Conservation (phyloP, 2,329 filamentous ascomycete genomes). For the Venturia pyrina region DNA sequence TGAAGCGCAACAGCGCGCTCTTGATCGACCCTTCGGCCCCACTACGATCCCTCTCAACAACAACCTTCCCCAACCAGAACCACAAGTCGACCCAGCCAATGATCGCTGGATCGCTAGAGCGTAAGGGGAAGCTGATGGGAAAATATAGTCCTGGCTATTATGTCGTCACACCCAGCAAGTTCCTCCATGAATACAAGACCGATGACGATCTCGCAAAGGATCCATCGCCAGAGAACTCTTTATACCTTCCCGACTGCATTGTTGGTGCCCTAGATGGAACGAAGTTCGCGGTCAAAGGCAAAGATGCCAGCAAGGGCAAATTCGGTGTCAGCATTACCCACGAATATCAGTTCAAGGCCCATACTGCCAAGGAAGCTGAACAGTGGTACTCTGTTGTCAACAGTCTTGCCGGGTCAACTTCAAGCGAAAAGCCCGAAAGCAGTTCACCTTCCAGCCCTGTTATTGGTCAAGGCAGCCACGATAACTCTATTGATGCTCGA, state of each 20-base stretch:
- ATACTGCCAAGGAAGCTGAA: slow-evolving; percentile 66
- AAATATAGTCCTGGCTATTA: slow-evolving; percentile 77
- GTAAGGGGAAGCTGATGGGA: slow-evolving; percentile 81
- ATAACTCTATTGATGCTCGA: neutral
- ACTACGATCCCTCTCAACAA: slow-evolving; percentile 60
- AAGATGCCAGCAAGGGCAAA: slow-evolving; percentile 70
- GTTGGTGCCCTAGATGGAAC: slow-evolving; percentile 62
- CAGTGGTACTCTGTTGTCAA: slow-evolving; percentile 75
- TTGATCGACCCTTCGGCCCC: slow-evolving; percentile 70
- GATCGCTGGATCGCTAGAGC: slow-evolving; percentile 80
- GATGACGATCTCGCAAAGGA: slow-evolving; percentile 66
- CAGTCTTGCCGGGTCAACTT: slow-evolving; percentile 43
- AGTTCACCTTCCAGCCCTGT: slow-evolving; percentile 21
- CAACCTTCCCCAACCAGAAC: slow-evolving; percentile 81
- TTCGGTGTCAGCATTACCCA: slow-evolving; percentile 67
- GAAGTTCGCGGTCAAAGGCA: slow-evolving; percentile 93
- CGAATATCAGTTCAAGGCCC: slow-evolving; percentile 81
- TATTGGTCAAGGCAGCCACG: neutral
- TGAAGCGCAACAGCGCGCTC: slow-evolving; percentile 55
- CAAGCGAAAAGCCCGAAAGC: slow-evolving; percentile 28
- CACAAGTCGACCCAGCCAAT: slow-evolving; percentile 71
- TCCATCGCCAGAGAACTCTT: slow-evolving; percentile 72
- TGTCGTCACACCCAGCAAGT: slow-evolving; percentile 79
- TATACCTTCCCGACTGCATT: slow-evolving; percentile 85
- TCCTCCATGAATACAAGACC: slow-evolving; percentile 93